Percentiles rank a stretch among this genome's conserved stretches.
Conservation (phyloP, 2,329 filamentous ascomycete species). For the Ascocoryne sarcoides region DNA sequence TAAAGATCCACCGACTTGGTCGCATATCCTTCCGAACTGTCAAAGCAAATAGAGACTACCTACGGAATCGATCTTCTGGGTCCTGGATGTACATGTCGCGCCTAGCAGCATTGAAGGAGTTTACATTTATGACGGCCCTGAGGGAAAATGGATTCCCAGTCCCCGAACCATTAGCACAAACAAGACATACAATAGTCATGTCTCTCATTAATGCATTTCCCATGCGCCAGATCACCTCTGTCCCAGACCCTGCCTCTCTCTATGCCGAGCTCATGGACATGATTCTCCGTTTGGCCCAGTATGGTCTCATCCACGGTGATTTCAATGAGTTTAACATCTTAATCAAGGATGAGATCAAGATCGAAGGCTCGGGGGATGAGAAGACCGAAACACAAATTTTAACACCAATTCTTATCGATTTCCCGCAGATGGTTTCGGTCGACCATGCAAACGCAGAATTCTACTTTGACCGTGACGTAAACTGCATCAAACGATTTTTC, state of each 20-base stretch:
- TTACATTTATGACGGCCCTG: slow-evolving; percentile 85
- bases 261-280: slow-evolving; percentile 88
- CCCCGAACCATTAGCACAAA: slow-evolving; percentile 79
- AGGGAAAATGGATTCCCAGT: slow-evolving; percentile 80
- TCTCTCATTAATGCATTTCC: slow-evolving; percentile 86
- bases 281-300: slow-evolving; percentile 72
- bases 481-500: slow-evolving; percentile 94
- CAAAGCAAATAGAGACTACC: slow-evolving; percentile 91
- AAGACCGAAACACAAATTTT: slow-evolving; percentile 43
- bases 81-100: slow-evolving; percentile 98
- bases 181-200: slow-evolving; percentile 95
- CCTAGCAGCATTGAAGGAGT: slow-evolving; percentile 89
- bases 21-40: slow-evolving; percentile 96
- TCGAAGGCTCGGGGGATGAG: slow-evolving; percentile 29
- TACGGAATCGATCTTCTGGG: slow-evolving; percentile 68
- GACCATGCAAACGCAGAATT: slow-evolving; percentile 89
- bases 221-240: slow-evolving; percentile 74
- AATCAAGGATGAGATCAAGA: slow-evolving; percentile 61
- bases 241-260: slow-evolving; percentile 75
- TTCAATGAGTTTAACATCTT: slow-evolving; percentile 99
- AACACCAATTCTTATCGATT: slow-evolving; percentile 86
- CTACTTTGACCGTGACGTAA: slow-evolving; percentile 95
- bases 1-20: slow-evolving; percentile 94
- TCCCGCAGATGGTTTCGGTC: slow-evolving; percentile 96
- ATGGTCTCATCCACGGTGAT: slow-evolving; percentile 92